phyloP scores from a whole-genome alignment of 169 alveolate genomes.

The Cryptosporidium sp. region DNA sequence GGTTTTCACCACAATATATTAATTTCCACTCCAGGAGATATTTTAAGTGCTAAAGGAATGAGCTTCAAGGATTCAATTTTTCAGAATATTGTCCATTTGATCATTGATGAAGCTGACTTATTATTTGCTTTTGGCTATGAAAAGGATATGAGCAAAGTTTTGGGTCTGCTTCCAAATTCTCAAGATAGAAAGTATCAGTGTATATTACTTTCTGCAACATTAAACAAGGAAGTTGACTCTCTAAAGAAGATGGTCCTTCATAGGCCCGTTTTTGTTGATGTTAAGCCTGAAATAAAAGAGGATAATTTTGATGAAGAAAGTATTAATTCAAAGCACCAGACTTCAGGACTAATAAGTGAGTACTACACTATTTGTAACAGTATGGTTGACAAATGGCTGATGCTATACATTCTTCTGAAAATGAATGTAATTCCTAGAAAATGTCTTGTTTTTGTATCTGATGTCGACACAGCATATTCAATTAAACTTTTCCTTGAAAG shows the following conservation, averaged over 20 bases:
- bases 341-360: slow-evolving; percentile 10
- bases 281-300: slow-evolving; percentile 13
- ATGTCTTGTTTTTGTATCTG: slow-evolving; percentile 59
- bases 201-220: slow-evolving; percentile 53
- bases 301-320: neutral
- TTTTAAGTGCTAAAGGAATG: slow-evolving; percentile 3
- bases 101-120: slow-evolving; percentile 67
- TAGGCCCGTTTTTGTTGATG: slow-evolving; percentile 36
- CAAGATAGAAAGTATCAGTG: slow-evolving; percentile 68
- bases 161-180: slow-evolving; percentile 53
- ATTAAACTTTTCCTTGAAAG: slow-evolving; percentile 49
- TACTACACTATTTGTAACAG: slow-evolving; percentile 41
- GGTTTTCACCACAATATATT: slow-evolving; percentile 4
- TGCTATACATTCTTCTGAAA: slow-evolving; percentile 53
- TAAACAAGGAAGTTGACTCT: slow-evolving; percentile 38
- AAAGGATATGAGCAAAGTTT: slow-evolving; percentile 35
- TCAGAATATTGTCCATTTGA: slow-evolving; percentile 17
- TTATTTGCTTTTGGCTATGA: slow-evolving; percentile 75
- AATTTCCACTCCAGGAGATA: slow-evolving; percentile 60
- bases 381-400: slow-evolving; percentile 46
- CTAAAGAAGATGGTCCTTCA: slow-evolving; percentile 38
- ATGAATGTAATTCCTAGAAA: slow-evolving; percentile 68
- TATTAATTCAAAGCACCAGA: neutral
- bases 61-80: neutral
- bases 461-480: slow-evolving; percentile 61